phyloP scores from a whole-genome alignment of 106 monocot species.

The Platanthera zijinensis region DNA sequence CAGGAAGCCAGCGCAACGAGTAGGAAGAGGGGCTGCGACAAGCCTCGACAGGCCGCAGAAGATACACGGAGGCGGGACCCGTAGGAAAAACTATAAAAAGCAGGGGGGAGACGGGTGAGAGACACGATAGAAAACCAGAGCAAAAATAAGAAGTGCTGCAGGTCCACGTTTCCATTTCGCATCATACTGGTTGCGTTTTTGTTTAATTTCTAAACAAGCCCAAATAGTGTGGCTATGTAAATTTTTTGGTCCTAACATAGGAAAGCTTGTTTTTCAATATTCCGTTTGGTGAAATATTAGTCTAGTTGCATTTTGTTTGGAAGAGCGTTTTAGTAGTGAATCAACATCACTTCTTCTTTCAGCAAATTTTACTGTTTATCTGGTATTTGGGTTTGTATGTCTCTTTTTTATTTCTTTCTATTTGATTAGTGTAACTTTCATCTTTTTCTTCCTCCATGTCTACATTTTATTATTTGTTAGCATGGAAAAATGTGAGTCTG shows the following conservation, averaged over 20 bases:
- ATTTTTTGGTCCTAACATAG: not conserved
- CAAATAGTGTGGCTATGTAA: not conserved
- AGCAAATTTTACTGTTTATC: not conserved
- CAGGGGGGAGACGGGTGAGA: too few relatives aligned
- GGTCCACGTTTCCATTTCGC: too few relatives aligned
- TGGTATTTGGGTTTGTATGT: not conserved
- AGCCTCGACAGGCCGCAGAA: too few relatives aligned
- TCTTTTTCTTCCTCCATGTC: not conserved
- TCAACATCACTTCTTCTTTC: not conserved
- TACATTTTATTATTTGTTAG: not conserved
- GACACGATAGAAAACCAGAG: too few relatives aligned
- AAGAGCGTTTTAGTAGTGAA: not conserved
- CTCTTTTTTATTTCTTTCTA: not conserved
- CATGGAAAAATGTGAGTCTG: not conserved
- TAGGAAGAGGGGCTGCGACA: too few relatives aligned
- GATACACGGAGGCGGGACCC: too few relatives aligned
- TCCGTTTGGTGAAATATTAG: not conserved
- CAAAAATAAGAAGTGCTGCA: too few relatives aligned
- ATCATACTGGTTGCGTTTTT: not conserved
- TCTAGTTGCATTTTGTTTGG: not conserved
- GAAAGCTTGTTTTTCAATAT: not conserved
- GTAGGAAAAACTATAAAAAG: too few relatives aligned
- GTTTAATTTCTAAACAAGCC: not conserved
- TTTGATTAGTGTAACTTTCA: not conserved
- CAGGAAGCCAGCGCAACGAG: too few relatives aligned